Percentiles rank a stretch among this genome's conserved stretches.
Conservation (phyloP, 495 filamentous ascomycete species). For the Acidomyces sp. region DNA sequence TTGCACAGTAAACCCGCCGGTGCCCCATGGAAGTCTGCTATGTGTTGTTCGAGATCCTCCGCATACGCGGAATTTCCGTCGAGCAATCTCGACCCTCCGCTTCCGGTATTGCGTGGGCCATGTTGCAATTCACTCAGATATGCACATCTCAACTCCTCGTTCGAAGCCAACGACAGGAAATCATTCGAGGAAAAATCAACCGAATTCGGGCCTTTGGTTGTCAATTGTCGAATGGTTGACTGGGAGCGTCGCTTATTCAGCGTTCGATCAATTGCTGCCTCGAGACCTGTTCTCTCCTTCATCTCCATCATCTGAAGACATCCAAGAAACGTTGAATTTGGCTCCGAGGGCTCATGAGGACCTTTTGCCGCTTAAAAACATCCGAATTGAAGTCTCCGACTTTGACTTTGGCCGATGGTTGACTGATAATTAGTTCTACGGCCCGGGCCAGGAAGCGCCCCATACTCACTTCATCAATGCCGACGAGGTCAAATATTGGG, state of each 20-base stretch:
- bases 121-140: constrained; percentile 33
- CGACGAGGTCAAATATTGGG: constrained; percentile 1
- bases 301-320: constrained; percentile 1
- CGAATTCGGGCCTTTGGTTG: constrained; percentile 24
- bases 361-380: too few species aligned
- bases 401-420: too few species aligned
- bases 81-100: constrained; percentile 47
- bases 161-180: constrained; percentile 46
- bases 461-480: neutral
- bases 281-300: constrained; percentile 19
- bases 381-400: too few species aligned
- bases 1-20: constrained; percentile 57
- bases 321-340: too few species aligned
- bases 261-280: constrained; percentile 28
- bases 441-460: too few species aligned
- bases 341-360: too few species aligned
- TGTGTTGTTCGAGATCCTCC: constrained; percentile 47
- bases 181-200: constrained; percentile 53
- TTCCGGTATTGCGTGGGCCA: constrained; percentile 32
- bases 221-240: constrained; percentile 38
- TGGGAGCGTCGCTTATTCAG: constrained; percentile 33
- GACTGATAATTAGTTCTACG: too few species aligned
- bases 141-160: constrained; percentile 27
- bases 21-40: constrained; percentile 56
- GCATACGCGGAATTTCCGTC: constrained; percentile 59